Evolutionary conservation across 106 monocot species (phyloP).

Genomic region (Dendrobium nobile): DNA sequence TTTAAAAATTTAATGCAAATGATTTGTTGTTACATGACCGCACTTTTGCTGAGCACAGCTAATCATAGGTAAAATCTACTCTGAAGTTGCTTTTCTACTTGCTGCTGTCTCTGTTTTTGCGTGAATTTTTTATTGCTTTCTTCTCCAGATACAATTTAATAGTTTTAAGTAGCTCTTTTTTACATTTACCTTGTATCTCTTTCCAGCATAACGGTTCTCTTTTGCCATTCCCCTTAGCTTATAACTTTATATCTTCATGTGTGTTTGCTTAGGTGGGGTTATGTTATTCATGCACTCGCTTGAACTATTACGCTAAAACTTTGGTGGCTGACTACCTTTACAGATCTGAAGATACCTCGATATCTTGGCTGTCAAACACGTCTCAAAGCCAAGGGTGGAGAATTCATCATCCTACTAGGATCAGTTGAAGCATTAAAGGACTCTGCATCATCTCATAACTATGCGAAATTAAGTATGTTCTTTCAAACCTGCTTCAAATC

Average conservation of each 20-base stretch:
- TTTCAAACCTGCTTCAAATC: no score
- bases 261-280: neutral
- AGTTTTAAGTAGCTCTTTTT: neutral
- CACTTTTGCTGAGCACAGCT: neutral
- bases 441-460: no score
- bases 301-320: neutral
- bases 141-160: slow-evolving; percentile 2
- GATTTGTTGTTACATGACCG: neutral
- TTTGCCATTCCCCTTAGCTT: neutral
- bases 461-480: no score
- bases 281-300: neutral
- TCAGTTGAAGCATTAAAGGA: no score
- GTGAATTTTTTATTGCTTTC: neutral
- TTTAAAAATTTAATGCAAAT: neutral
- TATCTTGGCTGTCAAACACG: neutral
- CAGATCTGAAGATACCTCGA: neutral
- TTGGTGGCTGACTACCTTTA: neutral
- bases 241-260: neutral
- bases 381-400: neutral
- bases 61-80: neutral
- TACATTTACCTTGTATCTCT: neutral
- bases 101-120: neutral
- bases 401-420: neutral
- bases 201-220: slow-evolving; percentile 2
- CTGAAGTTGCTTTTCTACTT: neutral